Evolutionary conservation across 441 rosid species (phyloP), one percentile per base, ranked within the genome.

Genomic region (Jatropha multifida): DNA sequence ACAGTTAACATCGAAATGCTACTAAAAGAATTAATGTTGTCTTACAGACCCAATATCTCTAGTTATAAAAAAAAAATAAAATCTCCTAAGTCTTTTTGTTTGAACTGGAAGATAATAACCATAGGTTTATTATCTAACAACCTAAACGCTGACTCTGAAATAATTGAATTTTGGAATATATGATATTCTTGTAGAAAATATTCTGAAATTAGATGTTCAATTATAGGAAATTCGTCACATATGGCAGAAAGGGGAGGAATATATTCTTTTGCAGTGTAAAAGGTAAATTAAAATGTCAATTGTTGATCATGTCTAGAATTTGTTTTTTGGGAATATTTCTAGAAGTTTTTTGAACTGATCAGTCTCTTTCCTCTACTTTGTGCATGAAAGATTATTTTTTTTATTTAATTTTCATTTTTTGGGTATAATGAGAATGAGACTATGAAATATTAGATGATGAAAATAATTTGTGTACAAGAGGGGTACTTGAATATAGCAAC

Each of bases 241-340:
- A 38, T 46, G 10, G 56, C 20, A 46, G 20, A 27, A 26, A 59
- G 5, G 7, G 14, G 42, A 12, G 48, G 65, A 56, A 72, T 8
- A 61, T 27, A 27, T 60, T 72, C 46, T 72, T 37, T 61, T 7
- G 18, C 8, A 54, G 49, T 54, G n/a, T 37, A 68, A 48, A 68
- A 26, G 14, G 0, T 18, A 59, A 32, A 71, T 38, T 48, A 32
- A 48, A 11, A 48, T 11, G 63, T 56, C 72, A 68, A 11, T 15
- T 9, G 73, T 40, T 69, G 62, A 32, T 32, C 59, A 11, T 68
- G 49, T 11, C 32, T 32, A 32, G 32, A 32, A 32, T 1, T 32
- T 32, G 0, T 32, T 32, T 32, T 32, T 32, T 32, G 1, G 0
- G 32, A 48, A 48, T 48, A 67, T 27, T 26, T 27, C 71, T 51